Conservation (phyloP, 148 eudicot genomes). For the Fallopia convolvulus region DNA sequence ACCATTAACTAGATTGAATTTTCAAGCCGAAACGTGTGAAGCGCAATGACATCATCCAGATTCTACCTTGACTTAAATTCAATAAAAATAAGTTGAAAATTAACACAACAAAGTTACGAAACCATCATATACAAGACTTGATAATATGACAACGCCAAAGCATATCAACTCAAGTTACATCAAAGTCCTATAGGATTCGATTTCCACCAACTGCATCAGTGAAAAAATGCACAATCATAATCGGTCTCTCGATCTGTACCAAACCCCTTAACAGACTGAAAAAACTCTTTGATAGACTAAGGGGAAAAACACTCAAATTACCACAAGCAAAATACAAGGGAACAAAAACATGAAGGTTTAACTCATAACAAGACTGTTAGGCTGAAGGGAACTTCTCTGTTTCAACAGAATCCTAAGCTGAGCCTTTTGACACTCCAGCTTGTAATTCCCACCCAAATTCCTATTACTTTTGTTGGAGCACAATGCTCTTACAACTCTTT, state of each 20-base stretch:
- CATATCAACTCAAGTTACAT: neutral
- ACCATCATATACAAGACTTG: neutral
- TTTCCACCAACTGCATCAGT: neutral
- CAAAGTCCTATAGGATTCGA: neutral
- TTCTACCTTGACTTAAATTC: too few species aligned
- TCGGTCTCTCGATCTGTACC: neutral
- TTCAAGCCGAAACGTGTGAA: too few species aligned
- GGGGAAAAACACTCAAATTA: neutral
- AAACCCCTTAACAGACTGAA: neutral
- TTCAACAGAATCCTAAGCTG: constrained; percentile 2
- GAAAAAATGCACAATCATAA: neutral
- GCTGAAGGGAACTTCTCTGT: neutral
- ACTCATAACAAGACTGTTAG: neutral
- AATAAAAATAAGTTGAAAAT: too few species aligned
- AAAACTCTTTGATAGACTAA: neutral
- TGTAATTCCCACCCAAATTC: constrained; percentile 5
- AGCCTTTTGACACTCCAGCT: constrained; percentile 8
- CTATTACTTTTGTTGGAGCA: neutral
- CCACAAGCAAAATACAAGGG: neutral
- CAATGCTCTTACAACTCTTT: constrained; percentile 37
- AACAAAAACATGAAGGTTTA: neutral
- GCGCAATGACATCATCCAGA: too few species aligned
- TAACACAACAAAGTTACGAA: neutral
- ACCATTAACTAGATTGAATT: too few species aligned
- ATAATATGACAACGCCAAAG: neutral